Evolutionary conservation across 306 rosid species (phyloP).

Genomic region (Hippophae gyantsensis): DNA sequence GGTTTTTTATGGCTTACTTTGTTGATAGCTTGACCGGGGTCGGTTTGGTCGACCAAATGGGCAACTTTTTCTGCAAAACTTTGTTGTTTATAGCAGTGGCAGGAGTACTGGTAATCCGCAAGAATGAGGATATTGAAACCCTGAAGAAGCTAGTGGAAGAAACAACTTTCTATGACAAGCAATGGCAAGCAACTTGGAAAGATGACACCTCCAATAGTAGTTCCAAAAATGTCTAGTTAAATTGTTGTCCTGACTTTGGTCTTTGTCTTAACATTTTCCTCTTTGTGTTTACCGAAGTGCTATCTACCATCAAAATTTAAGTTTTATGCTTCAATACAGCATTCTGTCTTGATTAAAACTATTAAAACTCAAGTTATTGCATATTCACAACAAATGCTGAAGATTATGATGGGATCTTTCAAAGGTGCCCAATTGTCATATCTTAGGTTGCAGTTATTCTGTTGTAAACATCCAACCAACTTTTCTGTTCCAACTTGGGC

Average conservation of each 20-base stretch:
- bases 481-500: too few species aligned
- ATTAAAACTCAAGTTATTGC: not conserved
- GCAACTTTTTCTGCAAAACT: constrained; percentile 92
- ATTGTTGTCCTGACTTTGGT: constrained; percentile 7
- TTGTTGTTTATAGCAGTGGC: constrained; percentile 69
- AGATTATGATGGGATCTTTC: too few species aligned
- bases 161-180: constrained; percentile 93
- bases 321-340: not conserved
- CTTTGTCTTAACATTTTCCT: not conserved
- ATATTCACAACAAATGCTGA: too few species aligned
- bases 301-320: constrained; percentile 2
- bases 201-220: constrained; percentile 49
- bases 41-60: constrained; percentile 89
- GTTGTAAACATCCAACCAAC: too few species aligned
- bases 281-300: not conserved
- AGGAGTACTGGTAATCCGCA: constrained; percentile 85
- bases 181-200: constrained; percentile 99
- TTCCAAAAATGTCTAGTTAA: constrained; percentile 37
- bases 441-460: too few species aligned
- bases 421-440: too few species aligned
- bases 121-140: constrained; percentile 80
- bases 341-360: not conserved
- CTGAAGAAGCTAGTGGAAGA: constrained; percentile 74
- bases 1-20: constrained; percentile 87
- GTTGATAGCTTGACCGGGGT: constrained; percentile 99